Conservation (phyloP, 2,329 filamentous ascomycete genomes). For the Didymella arachidicola region DNA sequence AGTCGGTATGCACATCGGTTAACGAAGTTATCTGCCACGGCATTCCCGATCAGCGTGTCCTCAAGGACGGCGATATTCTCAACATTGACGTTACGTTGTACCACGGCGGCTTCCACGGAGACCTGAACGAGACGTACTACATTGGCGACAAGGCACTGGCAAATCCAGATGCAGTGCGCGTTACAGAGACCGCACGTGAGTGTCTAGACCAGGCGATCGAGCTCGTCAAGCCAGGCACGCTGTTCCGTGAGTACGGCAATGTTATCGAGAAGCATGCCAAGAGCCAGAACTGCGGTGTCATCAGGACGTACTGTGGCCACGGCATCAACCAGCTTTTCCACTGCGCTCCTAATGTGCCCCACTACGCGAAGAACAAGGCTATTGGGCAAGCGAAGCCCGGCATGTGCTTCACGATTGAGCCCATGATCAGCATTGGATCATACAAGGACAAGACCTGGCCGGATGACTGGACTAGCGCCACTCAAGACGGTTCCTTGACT, state of each 20-base stretch:
- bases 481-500: slow-evolving; percentile 84
- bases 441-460: slow-evolving; percentile 96
- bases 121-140: slow-evolving; percentile 99
- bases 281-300: slow-evolving; percentile 82
- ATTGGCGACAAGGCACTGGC: slow-evolving; percentile 86
- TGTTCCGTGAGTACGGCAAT: slow-evolving; percentile 92
- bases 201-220: slow-evolving; percentile 91
- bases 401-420: slow-evolving; percentile 99
- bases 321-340: slow-evolving; percentile 96
- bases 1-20: slow-evolving; percentile 94
- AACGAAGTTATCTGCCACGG: slow-evolving; percentile 99
- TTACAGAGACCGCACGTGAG: slow-evolving; percentile 89
- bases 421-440: slow-evolving; percentile 94
- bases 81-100: slow-evolving; percentile 97
- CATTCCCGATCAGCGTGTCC: slow-evolving; percentile 87
- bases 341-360: slow-evolving; percentile 89
- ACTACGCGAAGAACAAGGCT: slow-evolving; percentile 98
- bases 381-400: slow-evolving; percentile 92
- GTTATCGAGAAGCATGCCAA: slow-evolving; percentile 96
- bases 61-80: slow-evolving; percentile 92
- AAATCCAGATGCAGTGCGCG: slow-evolving; percentile 84
- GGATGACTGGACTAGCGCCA: slow-evolving; percentile 97
- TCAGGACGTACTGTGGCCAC: slow-evolving; percentile 95
- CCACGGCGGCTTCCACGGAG: slow-evolving; percentile 93
- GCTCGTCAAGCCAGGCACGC: slow-evolving; percentile 88